Percentiles rank a stretch among this genome's conserved stretches.
These are phyloP conservation scores for Hypholoma fasciculare DNA, from an alignment of 768 basidiomycete species.

Conservation along the genomic window DNA sequence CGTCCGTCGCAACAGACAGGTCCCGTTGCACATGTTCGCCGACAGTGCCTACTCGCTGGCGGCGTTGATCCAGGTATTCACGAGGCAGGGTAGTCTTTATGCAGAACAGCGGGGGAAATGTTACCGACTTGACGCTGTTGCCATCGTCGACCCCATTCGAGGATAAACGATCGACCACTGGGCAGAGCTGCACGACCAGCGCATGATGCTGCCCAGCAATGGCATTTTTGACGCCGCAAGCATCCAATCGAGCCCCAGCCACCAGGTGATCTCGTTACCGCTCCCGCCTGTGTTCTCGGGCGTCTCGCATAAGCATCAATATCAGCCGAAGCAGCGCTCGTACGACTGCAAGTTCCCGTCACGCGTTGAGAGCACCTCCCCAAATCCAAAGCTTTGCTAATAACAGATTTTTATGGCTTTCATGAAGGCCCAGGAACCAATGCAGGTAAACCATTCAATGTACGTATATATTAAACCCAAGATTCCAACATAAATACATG, in stretches of 20 bases:
- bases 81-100: conserved; percentile 79
- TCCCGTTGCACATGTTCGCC: conserved; percentile 31
- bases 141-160: conserved; percentile 77
- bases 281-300: conserved; percentile 46
- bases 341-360: conserved; percentile 62
- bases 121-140: conserved; percentile 75
- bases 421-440: too few species aligned
- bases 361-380: conserved; percentile 78
- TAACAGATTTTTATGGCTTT: too few species aligned
- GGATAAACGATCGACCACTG: conserved; percentile 64
- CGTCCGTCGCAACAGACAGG: conserved; percentile 55
- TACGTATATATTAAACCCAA: too few species aligned
- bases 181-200: conserved; percentile 64
- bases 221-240: conserved; percentile 50
- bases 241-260: conserved; percentile 70
- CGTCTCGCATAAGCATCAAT: conserved; percentile 38
- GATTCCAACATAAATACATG: too few species aligned
- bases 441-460: too few species aligned
- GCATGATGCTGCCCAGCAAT: conserved; percentile 38
- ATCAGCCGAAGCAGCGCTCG: conserved; percentile 23
- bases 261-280: conserved; percentile 62
- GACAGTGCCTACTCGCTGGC: conserved; percentile 28
- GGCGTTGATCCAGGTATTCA: conserved; percentile 52
- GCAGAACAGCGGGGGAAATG: conserved; percentile 59
- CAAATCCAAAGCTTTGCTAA: too few species aligned